A percentile compares a stretch with the other conserved stretches of the same genome.
Evolutionary conservation across 129 eudicot genomes (phyloP).

Genomic region (Silybum marianum): DNA sequence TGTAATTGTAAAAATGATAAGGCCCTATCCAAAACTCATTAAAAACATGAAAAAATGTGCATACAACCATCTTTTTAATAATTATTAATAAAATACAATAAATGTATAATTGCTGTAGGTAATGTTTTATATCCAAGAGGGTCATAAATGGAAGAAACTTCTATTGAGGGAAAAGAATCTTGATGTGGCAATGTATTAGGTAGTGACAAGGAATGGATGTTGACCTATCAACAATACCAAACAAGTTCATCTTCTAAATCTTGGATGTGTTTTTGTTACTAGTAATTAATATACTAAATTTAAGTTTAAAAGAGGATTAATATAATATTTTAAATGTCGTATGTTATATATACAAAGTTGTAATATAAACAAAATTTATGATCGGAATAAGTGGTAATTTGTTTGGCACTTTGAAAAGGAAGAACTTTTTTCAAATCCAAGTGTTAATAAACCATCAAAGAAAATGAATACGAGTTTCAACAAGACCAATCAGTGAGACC

Average conservation of each 20-base stretch:
- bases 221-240: conserved; percentile 92
- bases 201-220: conserved; percentile 85
- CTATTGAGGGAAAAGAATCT: conserved; percentile 69
- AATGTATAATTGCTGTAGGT: conserved; percentile 3
- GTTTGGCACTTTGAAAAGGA: not conserved
- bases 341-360: not conserved
- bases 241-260: conserved; percentile 50
- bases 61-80: not conserved
- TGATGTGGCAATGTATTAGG: conserved; percentile 70
- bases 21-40: not conserved
- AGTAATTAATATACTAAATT: conserved; percentile 25
- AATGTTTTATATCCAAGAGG: conserved; percentile 18
- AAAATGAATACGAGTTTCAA: not conserved
- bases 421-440: not conserved
- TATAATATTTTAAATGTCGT: not conserved
- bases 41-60: not conserved
- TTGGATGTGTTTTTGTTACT: conserved; percentile 43
- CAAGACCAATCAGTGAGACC: not conserved
- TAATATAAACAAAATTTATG: not conserved
- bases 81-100: not conserved
- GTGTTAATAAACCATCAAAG: not conserved
- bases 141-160: conserved; percentile 34
- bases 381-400: not conserved
- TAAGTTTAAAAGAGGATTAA: conserved; percentile 24
- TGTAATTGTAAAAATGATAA: not conserved